These are phyloP conservation scores for Lycium barbarum DNA, from an alignment of 257 asterid genomes.

Conservation along the genomic window DNA sequence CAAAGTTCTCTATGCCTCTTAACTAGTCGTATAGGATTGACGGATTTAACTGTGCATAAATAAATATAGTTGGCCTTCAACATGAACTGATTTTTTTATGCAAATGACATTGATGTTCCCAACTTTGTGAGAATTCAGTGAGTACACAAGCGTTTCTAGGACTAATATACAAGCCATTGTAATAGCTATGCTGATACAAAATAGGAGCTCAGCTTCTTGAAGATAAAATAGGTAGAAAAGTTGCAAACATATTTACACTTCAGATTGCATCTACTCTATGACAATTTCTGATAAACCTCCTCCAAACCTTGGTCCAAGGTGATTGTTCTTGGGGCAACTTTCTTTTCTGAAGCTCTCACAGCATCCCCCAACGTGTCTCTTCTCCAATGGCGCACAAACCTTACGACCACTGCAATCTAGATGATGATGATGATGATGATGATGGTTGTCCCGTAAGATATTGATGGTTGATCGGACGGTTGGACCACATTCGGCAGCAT, in stretches of 20 bases:
- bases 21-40: neutral
- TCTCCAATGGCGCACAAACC: conserved; percentile 28
- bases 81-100: neutral
- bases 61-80: neutral
- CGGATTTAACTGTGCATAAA: neutral
- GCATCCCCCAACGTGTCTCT: conserved; percentile 48
- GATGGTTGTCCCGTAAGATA: conserved; percentile 21
- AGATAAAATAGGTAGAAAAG: conserved; percentile 24
- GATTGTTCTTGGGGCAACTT: conserved; percentile 52
- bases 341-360: conserved; percentile 58
- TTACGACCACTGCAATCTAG: conserved; percentile 8
- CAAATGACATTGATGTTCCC: neutral
- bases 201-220: conserved; percentile 5
- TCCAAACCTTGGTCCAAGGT: conserved; percentile 38
- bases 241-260: conserved; percentile 13
- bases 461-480: conserved; percentile 18
- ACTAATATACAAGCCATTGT: neutral
- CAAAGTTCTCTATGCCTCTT: neutral
- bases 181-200: neutral
- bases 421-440: conserved; percentile 8
- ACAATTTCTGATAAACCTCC: conserved; percentile 64
- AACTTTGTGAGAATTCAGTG: neutral
- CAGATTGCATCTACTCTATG: conserved; percentile 43
- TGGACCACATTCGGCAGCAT: conserved; percentile 30
- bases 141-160: conserved; percentile 2